phyloP scores from a whole-genome alignment of 2,329 filamentous ascomycete species.

The Beauveria caledonica region DNA sequence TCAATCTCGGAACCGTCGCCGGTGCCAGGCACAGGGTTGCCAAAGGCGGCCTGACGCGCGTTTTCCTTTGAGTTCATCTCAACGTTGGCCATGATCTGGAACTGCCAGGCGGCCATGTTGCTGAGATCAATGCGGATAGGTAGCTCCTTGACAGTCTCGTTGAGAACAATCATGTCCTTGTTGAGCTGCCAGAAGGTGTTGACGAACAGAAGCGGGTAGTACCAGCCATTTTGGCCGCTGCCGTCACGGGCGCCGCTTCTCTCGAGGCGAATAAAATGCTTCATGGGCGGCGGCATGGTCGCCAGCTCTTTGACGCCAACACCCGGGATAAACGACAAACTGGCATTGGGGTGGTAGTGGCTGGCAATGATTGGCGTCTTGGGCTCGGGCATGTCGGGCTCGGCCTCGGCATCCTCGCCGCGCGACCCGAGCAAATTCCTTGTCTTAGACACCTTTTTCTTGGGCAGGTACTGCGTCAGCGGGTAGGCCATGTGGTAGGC shows the following conservation, averaged over 20 bases:
- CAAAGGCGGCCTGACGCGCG: conserved; percentile 67
- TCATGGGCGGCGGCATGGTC: conserved; percentile 62
- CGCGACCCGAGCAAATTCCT: conserved; percentile 67
- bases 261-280: conserved; percentile 74
- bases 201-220: conserved; percentile 79
- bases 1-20: conserved; percentile 92
- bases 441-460: conserved; percentile 84
- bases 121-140: conserved; percentile 77
- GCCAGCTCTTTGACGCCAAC: conserved; percentile 61
- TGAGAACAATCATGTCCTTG: conserved; percentile 83
- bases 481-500: conserved; percentile 81
- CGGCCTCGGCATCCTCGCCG: conserved; percentile 36
- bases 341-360: conserved; percentile 94
- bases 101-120: conserved; percentile 84
- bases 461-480: conserved; percentile 80
- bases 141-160: conserved; percentile 75
- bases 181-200: conserved; percentile 98
- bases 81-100: conserved; percentile 72
- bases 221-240: conserved; percentile 85
- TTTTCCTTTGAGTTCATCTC: conserved; percentile 83
- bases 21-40: conserved; percentile 61
- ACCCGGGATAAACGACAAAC: conserved; percentile 77
- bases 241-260: conserved; percentile 72
- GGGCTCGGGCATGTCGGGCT: conserved; percentile 44
- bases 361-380: conserved; percentile 65